Base-by-base conservation (phyloP, 2,329 filamentous ascomycete species). In the Xylariaceae sp. region DNA sequence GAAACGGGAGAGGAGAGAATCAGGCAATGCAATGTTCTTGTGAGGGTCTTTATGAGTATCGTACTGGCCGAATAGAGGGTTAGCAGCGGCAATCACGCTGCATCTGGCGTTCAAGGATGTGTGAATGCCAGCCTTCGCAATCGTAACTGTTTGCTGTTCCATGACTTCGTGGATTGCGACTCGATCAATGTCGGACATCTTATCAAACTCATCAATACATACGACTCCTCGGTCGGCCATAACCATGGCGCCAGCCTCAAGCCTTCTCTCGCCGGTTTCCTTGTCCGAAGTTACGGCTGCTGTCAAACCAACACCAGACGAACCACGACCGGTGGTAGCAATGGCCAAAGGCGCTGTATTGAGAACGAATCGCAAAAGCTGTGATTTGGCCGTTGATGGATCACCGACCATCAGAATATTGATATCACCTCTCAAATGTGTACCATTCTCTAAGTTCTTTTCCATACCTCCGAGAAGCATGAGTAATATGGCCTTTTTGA, bases 131-230 rank as follows among this genome's bases (percentile, higher is more conserved):
- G 93, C 93, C 71, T 98, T 98, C 42, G 93, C 93, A 61, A 98
- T 98, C 12, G 93, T 98, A 49, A 98, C 93, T 0, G 93, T 98
- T 70, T 98, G 93, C 71, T 98, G 93, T 70, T 98, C 93, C 93
- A 98, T 98, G 55, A 98, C 93, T 87, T 98, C 93, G 79, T 98
- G 93, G 58, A 98, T 98, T 37, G 93, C 93, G 4, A 98, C 93
- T 64, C 93, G 83, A 68, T 98, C 93, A 47, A 97, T 85, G 64
- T 98, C 93, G 46, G 90, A 96, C 93, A 98, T 98, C 69, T 98
- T 98, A 73, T 98, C 93, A 57, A 98, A 98, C 63, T 98, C 93
- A 64, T 98, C 93, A 55, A 98, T 98, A 72, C 93, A 98, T 25
- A 98, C 93, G 10, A 98, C 92, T 57, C 93, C 93, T 52, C 93